These are phyloP conservation scores for Perilla frutescens DNA, from an alignment of 257 asterid genomes.

Conservation along the genomic window DNA sequence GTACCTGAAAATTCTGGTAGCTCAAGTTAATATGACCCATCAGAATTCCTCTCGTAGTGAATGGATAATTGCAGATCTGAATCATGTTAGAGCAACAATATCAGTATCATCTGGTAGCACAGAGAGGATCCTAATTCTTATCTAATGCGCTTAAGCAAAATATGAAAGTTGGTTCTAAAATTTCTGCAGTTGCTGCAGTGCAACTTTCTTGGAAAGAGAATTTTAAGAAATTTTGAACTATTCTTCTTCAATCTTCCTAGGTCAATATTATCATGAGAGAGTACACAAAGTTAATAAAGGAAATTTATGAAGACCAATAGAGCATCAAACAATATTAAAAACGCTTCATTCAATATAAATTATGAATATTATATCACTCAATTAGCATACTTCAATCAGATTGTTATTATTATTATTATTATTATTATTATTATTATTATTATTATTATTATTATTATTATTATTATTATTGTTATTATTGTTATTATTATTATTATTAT, in stretches of 20 bases:
- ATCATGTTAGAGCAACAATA: constrained; percentile 28
- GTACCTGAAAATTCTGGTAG: constrained; percentile 75
- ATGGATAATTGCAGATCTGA: constrained; percentile 96
- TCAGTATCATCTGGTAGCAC: constrained; percentile 16
- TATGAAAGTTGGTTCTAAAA: neutral
- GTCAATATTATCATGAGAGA: constrained; percentile 17
- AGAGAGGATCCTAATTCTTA: too few species aligned
- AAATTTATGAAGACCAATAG: constrained; percentile 16
- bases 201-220: neutral
- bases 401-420: neutral
- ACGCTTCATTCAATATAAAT: constrained; percentile 20
- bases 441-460: too few species aligned
- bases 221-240: neutral
- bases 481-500: too few species aligned
- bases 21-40: constrained; percentile 92
- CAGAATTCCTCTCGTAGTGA: constrained; percentile 95
- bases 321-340: constrained; percentile 20
- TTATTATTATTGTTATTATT: too few species aligned
- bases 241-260: neutral
- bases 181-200: constrained; percentile 10
- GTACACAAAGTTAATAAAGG: neutral
- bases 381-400: neutral
- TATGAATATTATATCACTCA: neutral
- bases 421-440: too few species aligned
- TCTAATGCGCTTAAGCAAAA: neutral